Percentiles rank a stretch among this genome's conserved stretches.
Evolutionary conservation across 1,284 basidiomycete species (phyloP).

Genomic region (Gymnopus androsaceus): DNA sequence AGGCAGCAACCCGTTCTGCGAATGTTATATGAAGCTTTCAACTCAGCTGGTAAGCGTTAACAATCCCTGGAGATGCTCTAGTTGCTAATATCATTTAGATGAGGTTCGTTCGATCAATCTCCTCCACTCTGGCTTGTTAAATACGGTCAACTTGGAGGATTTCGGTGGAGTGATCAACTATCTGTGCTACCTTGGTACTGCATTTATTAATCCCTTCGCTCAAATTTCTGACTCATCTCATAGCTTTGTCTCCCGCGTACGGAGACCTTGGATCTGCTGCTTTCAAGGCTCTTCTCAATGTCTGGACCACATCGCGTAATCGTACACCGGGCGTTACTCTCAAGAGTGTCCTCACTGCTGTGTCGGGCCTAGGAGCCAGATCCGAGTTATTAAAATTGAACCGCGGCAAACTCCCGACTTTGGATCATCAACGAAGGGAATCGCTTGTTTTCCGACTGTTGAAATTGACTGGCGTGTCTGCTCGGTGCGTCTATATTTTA

Average conservation of each 20-base stretch:
- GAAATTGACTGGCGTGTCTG: conserved; percentile 43
- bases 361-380: conserved; percentile 21
- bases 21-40: conserved; percentile 35
- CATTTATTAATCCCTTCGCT: conserved; percentile 11
- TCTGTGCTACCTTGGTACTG: conserved; percentile 45
- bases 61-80: too few relatives aligned
- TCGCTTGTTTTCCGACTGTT: conserved; percentile 43
- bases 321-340: conserved; percentile 25
- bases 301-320: conserved; percentile 25
- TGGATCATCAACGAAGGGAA: conserved; percentile 7
- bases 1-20: conserved; percentile 33
- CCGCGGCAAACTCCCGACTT: background rate
- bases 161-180: conserved; percentile 35
- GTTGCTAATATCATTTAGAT: conserved; percentile 36
- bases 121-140: conserved; percentile 43
- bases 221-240: background rate
- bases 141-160: conserved; percentile 28
- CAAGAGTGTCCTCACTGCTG: conserved; percentile 22
- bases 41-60: conserved; percentile 37
- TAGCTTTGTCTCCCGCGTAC: conserved; percentile 21
- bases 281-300: conserved; percentile 27
- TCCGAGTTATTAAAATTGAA: background rate
- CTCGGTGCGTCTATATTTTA: conserved; percentile 40
- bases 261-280: conserved; percentile 22
- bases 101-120: conserved; percentile 36